Conservation (phyloP, 495 filamentous ascomycete species). For the Trichoderma asperelloides region DNA sequence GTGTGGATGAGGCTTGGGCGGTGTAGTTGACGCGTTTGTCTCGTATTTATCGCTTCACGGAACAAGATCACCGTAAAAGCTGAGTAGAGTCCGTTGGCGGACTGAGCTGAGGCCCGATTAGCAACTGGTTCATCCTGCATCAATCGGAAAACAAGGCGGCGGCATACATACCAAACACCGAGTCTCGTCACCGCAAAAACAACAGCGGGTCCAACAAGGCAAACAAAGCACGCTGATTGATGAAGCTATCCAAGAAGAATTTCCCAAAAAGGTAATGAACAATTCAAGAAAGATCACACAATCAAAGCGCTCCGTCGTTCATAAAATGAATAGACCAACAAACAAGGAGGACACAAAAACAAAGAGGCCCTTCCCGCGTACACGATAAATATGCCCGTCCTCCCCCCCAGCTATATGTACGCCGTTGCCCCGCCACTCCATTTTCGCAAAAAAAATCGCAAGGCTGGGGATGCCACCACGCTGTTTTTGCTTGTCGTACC, state of each 20-base stretch:
- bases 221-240: neutral
- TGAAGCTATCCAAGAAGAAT: no score
- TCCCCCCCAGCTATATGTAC: conserved; percentile 9
- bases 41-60: neutral
- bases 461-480: conserved; percentile 23
- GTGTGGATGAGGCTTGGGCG: neutral
- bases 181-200: conserved; percentile 2
- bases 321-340: neutral
- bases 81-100: neutral
- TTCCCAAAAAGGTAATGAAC: no score
- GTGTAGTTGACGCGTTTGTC: neutral
- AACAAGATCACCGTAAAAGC: neutral
- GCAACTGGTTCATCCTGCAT: neutral
- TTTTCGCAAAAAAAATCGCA: conserved; percentile 31
- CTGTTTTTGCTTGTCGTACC: neutral
- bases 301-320: neutral
- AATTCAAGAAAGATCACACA: neutral
- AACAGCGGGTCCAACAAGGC: neutral
- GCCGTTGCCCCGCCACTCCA: conserved; percentile 35
- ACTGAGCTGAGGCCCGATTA: neutral
- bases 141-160: neutral
- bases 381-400: neutral
- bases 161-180: neutral
- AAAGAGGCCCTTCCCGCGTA: neutral
- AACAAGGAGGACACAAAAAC: neutral